phyloP scores from a whole-genome alignment of 352 stramenopile species.

The Phytophthora sojae region DNA sequence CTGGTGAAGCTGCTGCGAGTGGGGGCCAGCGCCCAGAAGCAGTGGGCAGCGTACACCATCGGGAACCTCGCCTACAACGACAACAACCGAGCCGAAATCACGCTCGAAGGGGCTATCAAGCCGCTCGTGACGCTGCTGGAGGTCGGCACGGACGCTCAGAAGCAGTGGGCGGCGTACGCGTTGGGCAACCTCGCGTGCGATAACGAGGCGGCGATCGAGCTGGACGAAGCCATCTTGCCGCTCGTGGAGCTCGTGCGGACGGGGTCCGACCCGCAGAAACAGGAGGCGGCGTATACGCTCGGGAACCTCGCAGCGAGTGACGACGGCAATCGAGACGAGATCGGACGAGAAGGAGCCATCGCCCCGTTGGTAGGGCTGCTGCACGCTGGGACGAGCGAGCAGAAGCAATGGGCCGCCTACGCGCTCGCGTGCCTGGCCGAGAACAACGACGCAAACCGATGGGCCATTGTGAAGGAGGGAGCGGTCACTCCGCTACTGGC shows the following conservation, averaged over 20 bases:
- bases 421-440: slow-evolving; percentile 14
- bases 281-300: slow-evolving; percentile 28
- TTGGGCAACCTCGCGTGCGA: slow-evolving; percentile 30
- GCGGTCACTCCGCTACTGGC: slow-evolving; percentile 12
- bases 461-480: slow-evolving; percentile 12
- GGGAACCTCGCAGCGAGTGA: slow-evolving; percentile 19
- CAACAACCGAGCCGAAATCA: slow-evolving; percentile 21
- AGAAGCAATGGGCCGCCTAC: slow-evolving; percentile 18
- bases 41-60: slow-evolving; percentile 30
- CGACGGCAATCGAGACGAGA: slow-evolving; percentile 15
- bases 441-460: slow-evolving; percentile 11
- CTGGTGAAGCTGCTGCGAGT: slow-evolving; percentile 12
- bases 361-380: slow-evolving; percentile 20
- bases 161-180: slow-evolving; percentile 25
- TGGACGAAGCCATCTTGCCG: slow-evolving; percentile 26
- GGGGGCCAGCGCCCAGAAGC: slow-evolving; percentile 20
- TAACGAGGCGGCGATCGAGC: slow-evolving; percentile 14
- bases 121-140: slow-evolving; percentile 17
- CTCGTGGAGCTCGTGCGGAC: slow-evolving; percentile 25
- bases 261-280: slow-evolving; percentile 24
- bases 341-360: slow-evolving; percentile 28
- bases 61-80: slow-evolving; percentile 33
- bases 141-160: slow-evolving; percentile 22
- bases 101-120: slow-evolving; percentile 15
- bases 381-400: not conserved